Evolutionary conservation across 495 filamentous ascomycete species (phyloP), one percentile per base, ranked within the genome.

Genomic region (Daldinia vernicosa): DNA sequence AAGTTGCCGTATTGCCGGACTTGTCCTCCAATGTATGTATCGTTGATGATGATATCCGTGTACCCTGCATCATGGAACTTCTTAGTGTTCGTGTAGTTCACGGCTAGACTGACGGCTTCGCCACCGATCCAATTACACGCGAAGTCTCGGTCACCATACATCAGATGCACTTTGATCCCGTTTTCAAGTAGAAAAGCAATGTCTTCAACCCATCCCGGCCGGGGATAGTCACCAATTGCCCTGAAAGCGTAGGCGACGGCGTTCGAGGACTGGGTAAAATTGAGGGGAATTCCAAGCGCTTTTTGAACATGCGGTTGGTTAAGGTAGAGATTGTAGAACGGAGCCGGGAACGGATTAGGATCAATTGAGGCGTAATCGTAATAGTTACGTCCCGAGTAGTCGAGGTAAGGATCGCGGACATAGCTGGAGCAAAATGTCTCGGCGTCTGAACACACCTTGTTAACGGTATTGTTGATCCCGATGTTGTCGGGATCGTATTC

Each of bases 1-100:
- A 92, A 89, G 75, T 89, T 87, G 22, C 87, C 90, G 60, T 85
- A 85, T 69, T 93, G 89, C 9, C 89, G 85, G 26, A 91, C 88
- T 51, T 88, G 86, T 4, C 91, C 91, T 26, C 88, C 88, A 6
- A 85, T 83, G 27, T 83, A 82, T 9, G 79, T 75, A 1, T 75
- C 77, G 59, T 83, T 82, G 30, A 76, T 67, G 27, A 84, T 80
- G 71, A 85, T 82, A 33, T 82, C 78, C 0, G 82, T 81, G 74
- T 91, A 91, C 7, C 87, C 89, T 8, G 89, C 85, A 0, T 76
- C 78, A 4, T 70, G 74, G 77, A 91, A 91, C 24, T 69, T 64
- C 5, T 77, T 71, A 6, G 80, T 77, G 26, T 77, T 60, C 14
- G 80, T 74, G 67, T 85, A 81, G 28, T 84, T 85, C 37, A 91